Conservation (phyloP, 345 rosid genomes). For the Melaleuca alternifolia region DNA sequence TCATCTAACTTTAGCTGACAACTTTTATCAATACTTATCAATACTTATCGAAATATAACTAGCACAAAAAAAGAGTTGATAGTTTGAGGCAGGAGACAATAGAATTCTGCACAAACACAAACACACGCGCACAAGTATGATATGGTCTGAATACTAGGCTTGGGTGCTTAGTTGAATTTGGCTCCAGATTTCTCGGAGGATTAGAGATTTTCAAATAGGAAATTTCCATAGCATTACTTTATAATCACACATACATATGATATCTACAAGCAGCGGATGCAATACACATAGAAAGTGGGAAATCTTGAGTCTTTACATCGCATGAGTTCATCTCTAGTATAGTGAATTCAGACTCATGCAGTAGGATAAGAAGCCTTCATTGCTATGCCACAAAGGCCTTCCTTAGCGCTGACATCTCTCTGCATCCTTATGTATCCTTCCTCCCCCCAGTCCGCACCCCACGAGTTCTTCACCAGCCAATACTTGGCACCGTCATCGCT, state of each 20-base stretch:
- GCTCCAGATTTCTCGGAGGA: background rate
- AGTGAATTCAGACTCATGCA: background rate
- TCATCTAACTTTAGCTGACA: background rate
- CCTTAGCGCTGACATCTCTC: background rate
- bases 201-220: background rate
- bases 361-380: conserved; percentile 28
- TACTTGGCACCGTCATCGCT: conserved; percentile 3
- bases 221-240: background rate
- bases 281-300: background rate
- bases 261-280: background rate
- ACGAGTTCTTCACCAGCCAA: conserved; percentile 40
- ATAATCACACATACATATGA: background rate
- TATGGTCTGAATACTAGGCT: background rate
- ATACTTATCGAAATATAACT: background rate
- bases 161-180: background rate
- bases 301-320: background rate
- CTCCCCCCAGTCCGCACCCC: conserved; percentile 35
- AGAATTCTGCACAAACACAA: fast-evolving
- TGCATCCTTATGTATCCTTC: conserved; percentile 25
- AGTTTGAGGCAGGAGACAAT: background rate
- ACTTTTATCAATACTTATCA: background rate
- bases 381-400: conserved; percentile 34
- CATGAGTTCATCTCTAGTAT: background rate
- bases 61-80: background rate
- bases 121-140: background rate